Evolutionary conservation across 805 yeast genomes (phyloP), one percentile per base, ranked within the genome.

Genomic region (Wickerhamomyces queroliae): DNA sequence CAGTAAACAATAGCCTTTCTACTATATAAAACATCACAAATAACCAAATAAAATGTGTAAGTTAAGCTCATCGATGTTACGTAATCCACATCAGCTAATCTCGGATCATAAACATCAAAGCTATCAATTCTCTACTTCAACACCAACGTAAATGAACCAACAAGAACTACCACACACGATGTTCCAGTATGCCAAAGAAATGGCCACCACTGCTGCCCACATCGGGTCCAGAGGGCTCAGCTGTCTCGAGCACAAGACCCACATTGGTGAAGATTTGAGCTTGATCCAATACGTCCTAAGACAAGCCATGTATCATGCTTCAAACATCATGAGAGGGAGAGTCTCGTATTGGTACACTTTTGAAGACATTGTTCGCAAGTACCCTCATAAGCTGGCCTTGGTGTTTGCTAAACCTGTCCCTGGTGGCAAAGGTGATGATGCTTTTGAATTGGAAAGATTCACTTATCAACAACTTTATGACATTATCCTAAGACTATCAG

Each of bases 381-480:
- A 73, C 45, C 78, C 83, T 5, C 29, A 77, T 46, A 68, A 68
- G 28, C 53, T 61, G 15, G 95, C 91, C 1, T 55, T 90, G n/a
- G 65, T 76, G 2, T 89, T 79, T 67, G 56, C 66, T 31, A 59
- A 64, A 51, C 59, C 68, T 35, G 45, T 70, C 41, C 45, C 46
- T 16, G 60, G 55, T 6, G 39, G 50, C 11, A 54, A 52, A 33
- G 70, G 67, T 47, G 84, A 78, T 47, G 72, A 70, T 26, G 76
- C 72, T 38, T 90, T 82, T 55, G 59, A 58, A 10, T 47, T 85
- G 32, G 89, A 86, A 52, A 52, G 59, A 11, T 83, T 66, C 55
- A 84, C 95, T 0, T 90, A 84, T 58, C 61, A 63, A 39, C 81
- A 89, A 61, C 59, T 85, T 32, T 80, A 83, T 54, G 80, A 77